Conservation (phyloP, 2,329 filamentous ascomycete species). For the Bipolaris sorokiniana region DNA sequence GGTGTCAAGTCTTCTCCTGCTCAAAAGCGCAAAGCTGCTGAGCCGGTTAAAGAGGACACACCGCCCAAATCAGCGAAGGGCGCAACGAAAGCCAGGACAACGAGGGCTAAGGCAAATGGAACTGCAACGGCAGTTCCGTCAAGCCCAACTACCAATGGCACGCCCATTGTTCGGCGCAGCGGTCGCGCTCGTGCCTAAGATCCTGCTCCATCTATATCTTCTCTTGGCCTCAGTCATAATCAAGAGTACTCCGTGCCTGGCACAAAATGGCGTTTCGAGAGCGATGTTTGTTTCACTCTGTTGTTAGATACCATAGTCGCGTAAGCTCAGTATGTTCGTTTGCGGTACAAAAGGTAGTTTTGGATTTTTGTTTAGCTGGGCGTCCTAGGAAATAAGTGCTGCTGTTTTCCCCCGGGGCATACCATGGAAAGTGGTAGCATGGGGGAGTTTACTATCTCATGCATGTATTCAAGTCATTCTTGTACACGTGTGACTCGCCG, state of each 20-base stretch:
- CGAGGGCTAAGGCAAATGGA: slow-evolving; percentile 21
- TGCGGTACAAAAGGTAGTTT: not conserved
- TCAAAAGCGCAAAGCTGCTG: slow-evolving; percentile 26
- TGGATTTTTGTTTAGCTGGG: slow-evolving; percentile 3
- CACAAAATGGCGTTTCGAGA: not conserved
- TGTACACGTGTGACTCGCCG: not conserved
- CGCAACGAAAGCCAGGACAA: slow-evolving; percentile 22
- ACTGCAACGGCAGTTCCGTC: slow-evolving; percentile 16
- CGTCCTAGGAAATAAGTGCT: slow-evolving; percentile 5
- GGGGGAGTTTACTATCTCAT: not conserved
- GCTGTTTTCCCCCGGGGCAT: not conserved
- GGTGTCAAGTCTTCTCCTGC: slow-evolving; percentile 26
- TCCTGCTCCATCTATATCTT: not conserved
- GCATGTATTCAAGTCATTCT: not conserved
- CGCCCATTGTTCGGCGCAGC: slow-evolving; percentile 27
- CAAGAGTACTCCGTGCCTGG: not conserved
- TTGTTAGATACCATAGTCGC: slow-evolving; percentile 3
- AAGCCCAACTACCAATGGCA: slow-evolving; percentile 24
- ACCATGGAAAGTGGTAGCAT: not conserved
- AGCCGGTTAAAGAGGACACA: slow-evolving; percentile 19
- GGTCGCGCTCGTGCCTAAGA: slow-evolving; percentile 24
- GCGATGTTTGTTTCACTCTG: not conserved
- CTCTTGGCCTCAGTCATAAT: not conserved
- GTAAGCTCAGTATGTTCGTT: not conserved
- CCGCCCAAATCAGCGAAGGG: slow-evolving; percentile 27